These are phyloP conservation scores for Primulina eburnea DNA, from an alignment of 257 asterid species.

Conservation along the genomic window DNA sequence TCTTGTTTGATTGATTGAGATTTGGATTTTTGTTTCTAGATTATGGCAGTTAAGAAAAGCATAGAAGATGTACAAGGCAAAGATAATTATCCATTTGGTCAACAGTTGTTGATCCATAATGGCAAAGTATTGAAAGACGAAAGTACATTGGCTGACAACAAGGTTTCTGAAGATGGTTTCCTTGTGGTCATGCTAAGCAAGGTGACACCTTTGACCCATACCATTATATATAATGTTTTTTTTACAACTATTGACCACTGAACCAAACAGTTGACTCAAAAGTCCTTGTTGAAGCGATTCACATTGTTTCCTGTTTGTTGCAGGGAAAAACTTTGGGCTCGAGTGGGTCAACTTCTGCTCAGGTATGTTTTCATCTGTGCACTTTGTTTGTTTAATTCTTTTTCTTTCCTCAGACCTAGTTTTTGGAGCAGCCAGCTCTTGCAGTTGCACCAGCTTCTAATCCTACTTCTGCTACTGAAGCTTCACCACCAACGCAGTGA, in stretches of 20 bases:
- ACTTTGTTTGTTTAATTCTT: background rate
- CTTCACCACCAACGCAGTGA: slow-evolving; percentile 47
- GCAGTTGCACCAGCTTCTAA: slow-evolving; percentile 37
- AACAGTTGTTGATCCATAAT: slow-evolving; percentile 80
- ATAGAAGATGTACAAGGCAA: slow-evolving; percentile 90
- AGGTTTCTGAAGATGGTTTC: slow-evolving; percentile 83
- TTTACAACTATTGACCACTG: background rate
- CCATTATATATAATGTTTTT: background rate
- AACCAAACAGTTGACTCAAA: background rate
- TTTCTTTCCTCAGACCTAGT: slow-evolving; percentile 18
- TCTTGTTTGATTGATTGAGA: slow-evolving; percentile 16
- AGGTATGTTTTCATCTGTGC: slow-evolving; percentile 38
- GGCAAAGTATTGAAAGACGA: slow-evolving; percentile 91
- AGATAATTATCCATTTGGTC: slow-evolving; percentile 88
- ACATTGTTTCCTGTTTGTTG: slow-evolving; percentile 23
- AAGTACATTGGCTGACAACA: slow-evolving; percentile 72
- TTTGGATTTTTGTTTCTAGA: slow-evolving; percentile 36
- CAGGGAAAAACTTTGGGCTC: slow-evolving; percentile 62
- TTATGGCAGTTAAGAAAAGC: slow-evolving; percentile 84
- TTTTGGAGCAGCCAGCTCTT: slow-evolving; percentile 50
- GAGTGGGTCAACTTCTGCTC: slow-evolving; percentile 61
- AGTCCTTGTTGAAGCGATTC: slow-evolving; percentile 3
- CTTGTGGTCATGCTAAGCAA: slow-evolving; percentile 97
- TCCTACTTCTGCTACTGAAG: slow-evolving; percentile 49
- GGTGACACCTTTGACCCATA: slow-evolving; percentile 35